Evolutionary conservation across 768 basidiomycete genomes (phyloP).

Genomic region (Agrocybe pediades): DNA sequence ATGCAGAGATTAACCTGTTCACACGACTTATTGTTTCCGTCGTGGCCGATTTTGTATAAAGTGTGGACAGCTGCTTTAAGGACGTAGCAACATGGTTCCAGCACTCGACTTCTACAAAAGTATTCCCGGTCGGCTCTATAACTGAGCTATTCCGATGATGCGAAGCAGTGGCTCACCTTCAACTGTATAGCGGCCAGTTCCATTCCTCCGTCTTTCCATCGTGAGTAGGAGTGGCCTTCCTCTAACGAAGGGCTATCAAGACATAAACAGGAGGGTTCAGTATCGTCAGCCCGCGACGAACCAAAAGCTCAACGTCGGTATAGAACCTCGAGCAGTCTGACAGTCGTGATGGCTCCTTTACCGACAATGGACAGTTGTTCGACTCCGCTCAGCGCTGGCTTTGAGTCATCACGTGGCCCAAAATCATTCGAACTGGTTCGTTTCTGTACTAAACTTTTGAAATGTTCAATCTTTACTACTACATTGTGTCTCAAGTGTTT

Average conservation of each 20-base stretch:
- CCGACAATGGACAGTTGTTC: too few relatives aligned
- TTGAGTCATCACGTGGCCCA: background rate
- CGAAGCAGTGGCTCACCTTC: conserved; percentile 57
- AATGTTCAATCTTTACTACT: too few relatives aligned
- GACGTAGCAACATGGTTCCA: conserved; percentile 73
- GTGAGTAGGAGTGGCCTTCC: background rate
- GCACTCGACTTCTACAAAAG: conserved; percentile 64
- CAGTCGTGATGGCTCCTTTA: background rate
- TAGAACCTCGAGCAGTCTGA: background rate
- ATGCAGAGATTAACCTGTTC: conserved; percentile 69
- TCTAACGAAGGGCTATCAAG: background rate
- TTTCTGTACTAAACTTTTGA: too few relatives aligned
- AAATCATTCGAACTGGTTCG: too few relatives aligned
- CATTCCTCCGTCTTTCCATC: conserved; percentile 70
- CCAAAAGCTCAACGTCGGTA: background rate
- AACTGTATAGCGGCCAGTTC: conserved; percentile 62
- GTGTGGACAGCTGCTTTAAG: conserved; percentile 53
- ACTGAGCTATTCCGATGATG: conserved; percentile 8
- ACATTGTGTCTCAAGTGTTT: too few relatives aligned
- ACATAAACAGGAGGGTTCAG: background rate
- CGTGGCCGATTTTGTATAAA: conserved; percentile 51
- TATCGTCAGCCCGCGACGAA: background rate
- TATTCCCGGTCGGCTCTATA: conserved; percentile 17
- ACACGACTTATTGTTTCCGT: conserved; percentile 69
- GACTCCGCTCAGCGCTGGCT: background rate